phyloP scores from a whole-genome alignment of 1,139 yeast species.

The Entelexis paramagnoliae region DNA sequence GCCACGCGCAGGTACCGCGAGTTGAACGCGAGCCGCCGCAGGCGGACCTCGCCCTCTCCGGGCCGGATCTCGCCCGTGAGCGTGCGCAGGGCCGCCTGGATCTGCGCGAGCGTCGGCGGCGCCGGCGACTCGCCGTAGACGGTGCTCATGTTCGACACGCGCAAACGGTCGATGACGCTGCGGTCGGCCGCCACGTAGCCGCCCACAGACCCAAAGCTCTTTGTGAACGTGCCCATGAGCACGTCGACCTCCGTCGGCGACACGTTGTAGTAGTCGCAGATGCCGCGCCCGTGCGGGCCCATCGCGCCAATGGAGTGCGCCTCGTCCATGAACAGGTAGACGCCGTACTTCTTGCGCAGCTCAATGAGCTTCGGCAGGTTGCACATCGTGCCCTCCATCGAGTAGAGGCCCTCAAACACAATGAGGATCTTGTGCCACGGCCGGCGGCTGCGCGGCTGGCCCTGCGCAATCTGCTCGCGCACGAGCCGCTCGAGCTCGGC shows the following conservation, averaged over 20 bases:
- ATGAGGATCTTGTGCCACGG: conserved; percentile 94
- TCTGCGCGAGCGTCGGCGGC: conserved; percentile 86
- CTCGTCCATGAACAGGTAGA: conserved; percentile 86
- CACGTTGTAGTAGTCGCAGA: conserved; percentile 83
- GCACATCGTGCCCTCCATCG: conserved; percentile 96
- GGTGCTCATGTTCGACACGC: conserved; percentile 63
- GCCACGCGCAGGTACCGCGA: conserved; percentile 88
- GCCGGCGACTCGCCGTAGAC: conserved; percentile 76
- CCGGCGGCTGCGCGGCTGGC: conserved; percentile 92
- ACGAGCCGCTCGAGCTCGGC: conserved; percentile 63
- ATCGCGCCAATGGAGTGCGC: conserved; percentile 98
- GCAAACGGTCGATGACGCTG: conserved; percentile 58
- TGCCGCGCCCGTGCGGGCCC: conserved; percentile 89
- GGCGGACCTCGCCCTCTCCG: conserved; percentile 85
- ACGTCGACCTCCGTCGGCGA: conserved; percentile 69
- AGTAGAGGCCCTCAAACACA: conserved; percentile 90
- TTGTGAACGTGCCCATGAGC: conserved; percentile 94
- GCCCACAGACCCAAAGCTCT: conserved; percentile 98
- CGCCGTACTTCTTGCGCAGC: conserved; percentile 74
- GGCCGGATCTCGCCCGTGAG: conserved; percentile 77
- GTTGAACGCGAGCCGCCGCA: conserved; percentile 88
- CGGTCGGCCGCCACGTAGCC: conserved; percentile 81
- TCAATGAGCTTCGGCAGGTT: conserved; percentile 69
- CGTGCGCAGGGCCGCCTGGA: conserved; percentile 65
- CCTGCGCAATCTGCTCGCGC: conserved; percentile 84